A percentile compares a stretch with the other conserved stretches of the same genome.
Conservation (phyloP, 1,284 basidiomycete genomes). For the Puccinia polysora region DNA sequence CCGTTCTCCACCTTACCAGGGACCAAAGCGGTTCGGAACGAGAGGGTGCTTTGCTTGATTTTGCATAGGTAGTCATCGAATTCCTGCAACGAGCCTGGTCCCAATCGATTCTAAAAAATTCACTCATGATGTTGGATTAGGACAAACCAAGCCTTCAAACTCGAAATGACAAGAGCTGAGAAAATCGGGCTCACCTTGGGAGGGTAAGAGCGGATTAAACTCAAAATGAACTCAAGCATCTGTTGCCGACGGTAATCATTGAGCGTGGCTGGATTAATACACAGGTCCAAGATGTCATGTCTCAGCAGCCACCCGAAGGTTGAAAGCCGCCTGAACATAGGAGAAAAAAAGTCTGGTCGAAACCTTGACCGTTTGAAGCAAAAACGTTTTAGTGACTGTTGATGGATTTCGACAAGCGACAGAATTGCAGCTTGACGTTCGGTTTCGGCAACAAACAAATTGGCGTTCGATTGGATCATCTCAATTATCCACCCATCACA, state of each 20-base stretch:
- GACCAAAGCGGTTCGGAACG: background rate
- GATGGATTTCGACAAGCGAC: slow-evolving; percentile 1
- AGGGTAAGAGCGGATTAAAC: slow-evolving; percentile 11
- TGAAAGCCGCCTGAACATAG: slow-evolving; percentile 9
- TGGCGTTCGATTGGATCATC: background rate
- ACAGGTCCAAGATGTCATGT: background rate
- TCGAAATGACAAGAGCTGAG: background rate
- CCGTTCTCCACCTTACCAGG: background rate
- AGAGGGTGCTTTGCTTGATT: slow-evolving; percentile 1
- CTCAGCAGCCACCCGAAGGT: slow-evolving; percentile 19
- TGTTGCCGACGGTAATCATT: slow-evolving; percentile 28
- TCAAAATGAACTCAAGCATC: slow-evolving; percentile 11
- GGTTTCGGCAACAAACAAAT: background rate
- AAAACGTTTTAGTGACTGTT: slow-evolving; percentile 15
- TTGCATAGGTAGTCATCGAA: background rate
- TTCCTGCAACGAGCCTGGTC: background rate
- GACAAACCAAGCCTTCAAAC: background rate
- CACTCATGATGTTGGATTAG: background rate
- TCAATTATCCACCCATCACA: slow-evolving; percentile 27
- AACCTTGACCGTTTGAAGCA: slow-evolving; percentile 23
- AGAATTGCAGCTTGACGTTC: background rate
- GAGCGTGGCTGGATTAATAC: background rate
- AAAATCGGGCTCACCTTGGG: slow-evolving; percentile 17
- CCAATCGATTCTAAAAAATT: background rate
- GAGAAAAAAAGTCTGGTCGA: slow-evolving; percentile 16